Percentiles rank a stretch among this genome's conserved stretches.
Evolutionary conservation across 1,284 basidiomycete genomes (phyloP).

Genomic region (Sphaerobolus stellatus): DNA sequence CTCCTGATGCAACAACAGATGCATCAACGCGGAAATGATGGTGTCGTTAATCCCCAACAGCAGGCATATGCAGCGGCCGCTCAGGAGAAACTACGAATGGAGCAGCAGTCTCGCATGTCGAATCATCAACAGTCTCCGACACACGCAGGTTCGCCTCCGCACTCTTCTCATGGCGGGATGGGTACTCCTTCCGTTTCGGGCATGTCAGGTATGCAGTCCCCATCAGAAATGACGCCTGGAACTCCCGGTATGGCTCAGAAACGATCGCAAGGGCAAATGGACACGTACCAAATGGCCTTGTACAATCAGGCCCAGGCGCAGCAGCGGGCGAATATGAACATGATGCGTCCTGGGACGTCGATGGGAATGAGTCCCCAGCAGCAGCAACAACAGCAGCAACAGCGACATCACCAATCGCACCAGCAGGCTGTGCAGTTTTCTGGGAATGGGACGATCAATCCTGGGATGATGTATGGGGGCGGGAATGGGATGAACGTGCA

Average conservation of each 20-base stretch:
- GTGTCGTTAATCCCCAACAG: conserved; percentile 11
- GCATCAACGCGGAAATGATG: conserved; percentile 10
- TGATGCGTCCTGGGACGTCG: conserved; percentile 7
- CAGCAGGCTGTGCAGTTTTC: conserved; percentile 23
- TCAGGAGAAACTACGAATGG: conserved; percentile 39
- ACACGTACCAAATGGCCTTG: conserved; percentile 36
- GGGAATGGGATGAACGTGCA: conserved; percentile 11
- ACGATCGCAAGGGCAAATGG: conserved; percentile 29
- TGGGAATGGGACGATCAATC: conserved; percentile 23
- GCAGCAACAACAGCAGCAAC: conserved; percentile 23
- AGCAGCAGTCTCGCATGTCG: conserved; percentile 25
- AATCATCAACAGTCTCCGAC: conserved; percentile 15
- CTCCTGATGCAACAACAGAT: conserved; percentile 12
- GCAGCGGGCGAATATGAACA: conserved; percentile 10
- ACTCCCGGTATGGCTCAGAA: conserved; percentile 21
- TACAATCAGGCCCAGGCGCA: conserved; percentile 24
- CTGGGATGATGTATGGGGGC: conserved; percentile 20
- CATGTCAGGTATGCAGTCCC: conserved; percentile 68
- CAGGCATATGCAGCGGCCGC: conserved; percentile 24
- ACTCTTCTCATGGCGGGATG: conserved; percentile 16
- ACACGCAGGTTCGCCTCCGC: conserved; percentile 36
- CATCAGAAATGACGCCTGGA: conserved; percentile 48
- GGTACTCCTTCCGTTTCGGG: conserved; percentile 48
- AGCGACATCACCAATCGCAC: conserved; percentile 37
- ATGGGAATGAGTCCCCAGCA: conserved; percentile 7